Evolutionary conservation across 768 basidiomycete species (phyloP).

Genomic region (Amanita subjunquillea): DNA sequence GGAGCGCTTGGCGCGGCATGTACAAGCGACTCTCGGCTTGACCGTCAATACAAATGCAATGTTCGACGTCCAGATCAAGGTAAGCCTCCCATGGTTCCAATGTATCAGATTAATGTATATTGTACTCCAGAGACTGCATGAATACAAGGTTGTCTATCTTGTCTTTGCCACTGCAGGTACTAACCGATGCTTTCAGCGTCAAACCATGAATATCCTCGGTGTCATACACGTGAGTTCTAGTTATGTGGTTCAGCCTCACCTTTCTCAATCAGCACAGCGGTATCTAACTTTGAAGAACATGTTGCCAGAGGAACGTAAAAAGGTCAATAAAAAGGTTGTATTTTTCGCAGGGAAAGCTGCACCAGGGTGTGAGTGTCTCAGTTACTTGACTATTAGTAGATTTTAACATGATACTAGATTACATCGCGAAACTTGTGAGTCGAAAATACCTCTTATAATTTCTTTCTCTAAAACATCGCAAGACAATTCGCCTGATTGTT

Average conservation of each 20-base stretch:
- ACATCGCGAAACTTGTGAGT: slow-evolving; percentile 79
- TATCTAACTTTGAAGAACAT: slow-evolving; percentile 77
- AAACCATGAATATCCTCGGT: slow-evolving; percentile 89
- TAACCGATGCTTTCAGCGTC: slow-evolving; percentile 40
- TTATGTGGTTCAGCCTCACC: not conserved
- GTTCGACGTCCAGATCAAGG: slow-evolving; percentile 91
- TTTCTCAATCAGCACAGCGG: slow-evolving; percentile 33
- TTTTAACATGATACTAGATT: slow-evolving; percentile 35
- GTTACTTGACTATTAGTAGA: not conserved
- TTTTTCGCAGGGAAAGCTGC: slow-evolving; percentile 98
- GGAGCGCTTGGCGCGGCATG: slow-evolving; percentile 70
- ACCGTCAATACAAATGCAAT: slow-evolving; percentile 66
- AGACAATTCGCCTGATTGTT: slow-evolving; percentile 90
- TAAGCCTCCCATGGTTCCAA: slow-evolving; percentile 13
- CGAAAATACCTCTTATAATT: not conserved
- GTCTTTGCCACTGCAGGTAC: not conserved
- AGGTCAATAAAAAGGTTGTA: slow-evolving; percentile 77
- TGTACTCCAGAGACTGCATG: slow-evolving; percentile 67
- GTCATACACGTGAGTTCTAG: slow-evolving; percentile 61
- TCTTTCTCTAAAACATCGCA: not conserved
- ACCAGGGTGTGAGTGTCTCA: slow-evolving; percentile 59
- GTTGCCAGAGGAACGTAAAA: slow-evolving; percentile 70
- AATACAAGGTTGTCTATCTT: slow-evolving; percentile 59
- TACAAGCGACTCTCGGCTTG: slow-evolving; percentile 62
- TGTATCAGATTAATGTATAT: not conserved